A percentile compares a stretch with the other conserved stretches of the same genome.
These are phyloP conservation scores for Dipodascus albidus DNA, from an alignment of 805 yeast species.

Conservation along the genomic window DNA sequence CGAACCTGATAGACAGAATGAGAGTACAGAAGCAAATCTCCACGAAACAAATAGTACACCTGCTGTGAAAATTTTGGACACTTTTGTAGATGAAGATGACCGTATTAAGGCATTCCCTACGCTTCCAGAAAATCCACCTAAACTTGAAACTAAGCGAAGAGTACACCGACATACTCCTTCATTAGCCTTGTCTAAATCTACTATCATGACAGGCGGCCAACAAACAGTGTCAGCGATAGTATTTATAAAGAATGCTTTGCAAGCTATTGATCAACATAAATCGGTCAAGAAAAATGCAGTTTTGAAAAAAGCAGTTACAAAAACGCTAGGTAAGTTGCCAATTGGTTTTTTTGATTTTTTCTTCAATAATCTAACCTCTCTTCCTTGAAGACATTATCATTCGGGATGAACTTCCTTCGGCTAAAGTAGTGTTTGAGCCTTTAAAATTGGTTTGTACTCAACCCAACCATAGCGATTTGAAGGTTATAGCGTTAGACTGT, in stretches of 20 bases:
- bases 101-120: neutral
- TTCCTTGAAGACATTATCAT: slow-evolving; percentile 16
- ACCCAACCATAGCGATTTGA: slow-evolving; percentile 49
- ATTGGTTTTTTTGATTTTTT: too few relatives aligned
- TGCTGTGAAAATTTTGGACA: neutral
- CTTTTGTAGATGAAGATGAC: neutral
- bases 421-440: slow-evolving; percentile 59
- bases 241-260: slow-evolving; percentile 48
- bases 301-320: slow-evolving; percentile 24
- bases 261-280: slow-evolving; percentile 42
- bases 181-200: slow-evolving; percentile 16
- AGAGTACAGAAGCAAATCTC: neutral
- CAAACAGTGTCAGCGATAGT: slow-evolving; percentile 26
- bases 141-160: neutral
- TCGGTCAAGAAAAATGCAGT: slow-evolving; percentile 43
- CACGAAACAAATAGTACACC: neutral
- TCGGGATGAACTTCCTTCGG: slow-evolving; percentile 29
- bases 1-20: neutral
- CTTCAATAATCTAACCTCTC: too few relatives aligned
- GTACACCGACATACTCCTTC: slow-evolving; percentile 11
- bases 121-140: neutral
- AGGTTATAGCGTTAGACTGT: slow-evolving; percentile 68
- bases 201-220: slow-evolving; percentile 16
- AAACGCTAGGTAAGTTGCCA: slow-evolving; percentile 22
- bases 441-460: slow-evolving; percentile 61